A percentile compares a stretch with the other conserved stretches of the same genome.
phyloP scores from a whole-genome alignment of 306 rosid genomes.

The Lupinus albus region DNA sequence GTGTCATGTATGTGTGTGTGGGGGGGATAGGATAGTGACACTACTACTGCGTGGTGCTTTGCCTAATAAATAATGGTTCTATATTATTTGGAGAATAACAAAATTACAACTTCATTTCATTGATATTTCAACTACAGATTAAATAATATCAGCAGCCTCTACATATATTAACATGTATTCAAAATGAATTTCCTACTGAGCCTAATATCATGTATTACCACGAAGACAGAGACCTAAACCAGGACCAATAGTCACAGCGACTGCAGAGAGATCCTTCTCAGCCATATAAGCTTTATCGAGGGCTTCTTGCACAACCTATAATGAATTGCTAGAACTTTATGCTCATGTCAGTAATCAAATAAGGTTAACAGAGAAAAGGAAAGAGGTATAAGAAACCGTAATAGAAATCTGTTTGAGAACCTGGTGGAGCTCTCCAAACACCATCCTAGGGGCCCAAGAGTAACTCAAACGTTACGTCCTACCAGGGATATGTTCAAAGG shows the following conservation, averaged over 20 bases:
- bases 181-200: conserved; percentile 20
- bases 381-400: conserved; percentile 18
- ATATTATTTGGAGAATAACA: conserved; percentile 10
- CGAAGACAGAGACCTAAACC: conserved; percentile 98
- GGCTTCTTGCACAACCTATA: conserved; percentile 90
- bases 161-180: conserved; percentile 1
- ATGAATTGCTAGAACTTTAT: conserved; percentile 38
- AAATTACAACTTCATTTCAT: conserved; percentile 8
- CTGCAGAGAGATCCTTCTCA: conserved; percentile 82
- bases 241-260: conserved; percentile 97
- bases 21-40: neutral
- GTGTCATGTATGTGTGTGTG: neutral
- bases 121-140: conserved; percentile 21
- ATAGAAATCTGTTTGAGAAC: conserved; percentile 29
- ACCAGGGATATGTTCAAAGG: conserved; percentile 28
- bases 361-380: neutral
- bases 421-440: conserved; percentile 27
- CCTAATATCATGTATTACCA: conserved; percentile 55
- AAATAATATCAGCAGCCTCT: conserved; percentile 13
- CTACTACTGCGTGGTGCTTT: conserved; percentile 9
- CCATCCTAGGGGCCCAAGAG: conserved; percentile 12
- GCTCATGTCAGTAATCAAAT: neutral
- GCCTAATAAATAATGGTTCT: conserved; percentile 18
- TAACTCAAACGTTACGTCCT: conserved; percentile 28
- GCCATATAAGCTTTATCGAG: conserved; percentile 78